Percentiles rank a stretch among this genome's conserved stretches.
phyloP scores from a whole-genome alignment of 2,329 filamentous ascomycete genomes.

The Dactylellina sp. region DNA sequence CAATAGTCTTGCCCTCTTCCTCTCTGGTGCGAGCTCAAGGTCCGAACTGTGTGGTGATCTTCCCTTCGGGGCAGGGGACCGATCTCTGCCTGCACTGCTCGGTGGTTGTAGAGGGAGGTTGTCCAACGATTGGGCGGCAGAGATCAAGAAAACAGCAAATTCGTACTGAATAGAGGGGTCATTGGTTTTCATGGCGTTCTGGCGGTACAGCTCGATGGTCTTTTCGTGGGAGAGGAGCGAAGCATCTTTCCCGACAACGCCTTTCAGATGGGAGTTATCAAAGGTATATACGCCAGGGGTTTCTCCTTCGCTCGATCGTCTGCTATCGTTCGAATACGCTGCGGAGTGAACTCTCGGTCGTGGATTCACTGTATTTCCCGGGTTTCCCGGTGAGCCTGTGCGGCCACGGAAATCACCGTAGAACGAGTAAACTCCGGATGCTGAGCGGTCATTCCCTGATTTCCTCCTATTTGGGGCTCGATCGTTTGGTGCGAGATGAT shows the following conservation, averaged over 20 bases:
- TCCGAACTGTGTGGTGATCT: conserved; percentile 61
- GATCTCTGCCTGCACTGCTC: conserved; percentile 44
- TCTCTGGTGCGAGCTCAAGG: conserved; percentile 67
- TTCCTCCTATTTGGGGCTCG: conserved; percentile 52
- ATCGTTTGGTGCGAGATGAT: conserved; percentile 52
- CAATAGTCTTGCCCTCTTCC: conserved; percentile 75
- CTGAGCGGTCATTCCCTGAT: conserved; percentile 19
- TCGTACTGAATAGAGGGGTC: conserved; percentile 92
- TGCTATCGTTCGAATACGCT: conserved; percentile 61
- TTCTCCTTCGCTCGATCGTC: conserved; percentile 73
- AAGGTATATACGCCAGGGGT: conserved; percentile 71
- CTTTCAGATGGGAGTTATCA: conserved; percentile 84
- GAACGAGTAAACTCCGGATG: conserved; percentile 52
- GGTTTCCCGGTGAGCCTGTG: conserved; percentile 47
- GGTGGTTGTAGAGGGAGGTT: conserved; percentile 39
- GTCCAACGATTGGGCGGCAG: conserved; percentile 74
- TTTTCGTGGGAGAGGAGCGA: conserved; percentile 91
- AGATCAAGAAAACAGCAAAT: conserved; percentile 93
- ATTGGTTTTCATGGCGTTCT: conserved; percentile 96
- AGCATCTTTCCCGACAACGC: conserved; percentile 85
- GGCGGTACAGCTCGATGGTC: conserved; percentile 96
- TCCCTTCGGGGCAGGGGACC: conserved; percentile 61
- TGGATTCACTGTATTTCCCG: too few relatives aligned
- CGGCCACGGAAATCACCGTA: conserved; percentile 55
- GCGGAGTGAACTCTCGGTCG: conserved; percentile 58